A percentile compares a stretch with the other conserved stretches of the same genome.
phyloP scores from a whole-genome alignment of 306 rosid species.

The Rosa multiflora region DNA sequence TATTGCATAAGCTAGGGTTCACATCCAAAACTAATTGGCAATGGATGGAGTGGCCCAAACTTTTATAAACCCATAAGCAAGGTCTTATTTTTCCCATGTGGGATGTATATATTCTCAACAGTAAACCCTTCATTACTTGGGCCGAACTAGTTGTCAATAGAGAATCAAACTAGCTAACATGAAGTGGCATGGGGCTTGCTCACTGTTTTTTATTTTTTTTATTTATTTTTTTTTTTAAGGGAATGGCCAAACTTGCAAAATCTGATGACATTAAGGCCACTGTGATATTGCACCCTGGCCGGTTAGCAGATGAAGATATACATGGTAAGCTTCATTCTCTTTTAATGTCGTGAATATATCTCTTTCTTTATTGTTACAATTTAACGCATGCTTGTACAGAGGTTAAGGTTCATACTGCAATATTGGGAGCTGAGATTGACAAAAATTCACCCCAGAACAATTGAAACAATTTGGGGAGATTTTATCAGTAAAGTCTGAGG shows the following conservation, averaged over 20 bases:
- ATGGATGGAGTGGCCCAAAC: no score
- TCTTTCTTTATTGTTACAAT: not conserved
- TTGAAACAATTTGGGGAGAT: slow-evolving; percentile 38
- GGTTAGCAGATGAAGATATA: slow-evolving; percentile 14
- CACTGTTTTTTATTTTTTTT: no score
- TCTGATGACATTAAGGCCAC: slow-evolving; percentile 45
- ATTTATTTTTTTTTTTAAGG: slow-evolving; percentile 34
- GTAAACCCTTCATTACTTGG: no score
- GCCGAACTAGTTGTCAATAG: no score
- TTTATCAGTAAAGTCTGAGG: slow-evolving; percentile 42
- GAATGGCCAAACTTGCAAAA: slow-evolving; percentile 35
- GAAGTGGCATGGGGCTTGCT: not conserved
- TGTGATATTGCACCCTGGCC: slow-evolving; percentile 48
- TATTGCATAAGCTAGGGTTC: no score
- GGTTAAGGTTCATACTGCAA: slow-evolving; percentile 42
- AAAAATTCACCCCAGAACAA: slow-evolving; percentile 32
- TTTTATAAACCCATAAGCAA: no score
- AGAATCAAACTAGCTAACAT: no score
- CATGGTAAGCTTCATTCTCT: not conserved
- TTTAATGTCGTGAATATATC: no score
- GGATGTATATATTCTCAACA: no score
- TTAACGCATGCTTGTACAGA: slow-evolving; percentile 30
- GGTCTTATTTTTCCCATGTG: no score
- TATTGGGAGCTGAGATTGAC: slow-evolving; percentile 54
- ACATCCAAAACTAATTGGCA: no score